These are phyloP conservation scores for Colletotrichum somersetense DNA, from an alignment of 2,329 filamentous ascomycete genomes.

Conservation along the genomic window DNA sequence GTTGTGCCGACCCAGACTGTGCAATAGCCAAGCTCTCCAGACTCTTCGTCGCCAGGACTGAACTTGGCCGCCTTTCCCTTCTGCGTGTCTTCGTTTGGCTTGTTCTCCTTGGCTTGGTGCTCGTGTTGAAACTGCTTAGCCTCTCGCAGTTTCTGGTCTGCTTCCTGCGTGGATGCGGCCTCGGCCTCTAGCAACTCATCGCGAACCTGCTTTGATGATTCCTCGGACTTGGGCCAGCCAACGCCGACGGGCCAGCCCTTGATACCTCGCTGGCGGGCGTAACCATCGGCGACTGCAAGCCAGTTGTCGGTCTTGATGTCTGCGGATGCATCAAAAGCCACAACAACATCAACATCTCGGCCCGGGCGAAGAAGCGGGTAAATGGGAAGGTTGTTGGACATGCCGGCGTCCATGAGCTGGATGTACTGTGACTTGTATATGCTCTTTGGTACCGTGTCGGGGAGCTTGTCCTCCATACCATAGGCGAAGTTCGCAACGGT, in stretches of 20 bases:
- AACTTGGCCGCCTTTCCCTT: slow-evolving; percentile 53
- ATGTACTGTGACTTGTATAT: slow-evolving; percentile 79
- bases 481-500: slow-evolving; percentile 90
- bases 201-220: slow-evolving; percentile 70
- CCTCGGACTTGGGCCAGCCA: slow-evolving; percentile 84
- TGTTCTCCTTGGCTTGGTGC: slow-evolving; percentile 44
- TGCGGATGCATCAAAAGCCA: slow-evolving; percentile 94
- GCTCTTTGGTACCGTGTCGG: slow-evolving; percentile 81
- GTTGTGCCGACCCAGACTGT: slow-evolving; percentile 94
- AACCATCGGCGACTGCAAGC: slow-evolving; percentile 94
- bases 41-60: slow-evolving; percentile 57
- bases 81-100: slow-evolving; percentile 45
- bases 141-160: slow-evolving; percentile 72
- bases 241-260: slow-evolving; percentile 95
- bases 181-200: slow-evolving; percentile 77
- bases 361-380: slow-evolving; percentile 93
- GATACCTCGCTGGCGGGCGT: slow-evolving; percentile 88
- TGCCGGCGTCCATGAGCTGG: slow-evolving; percentile 94
- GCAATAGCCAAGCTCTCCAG: slow-evolving; percentile 84
- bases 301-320: slow-evolving; percentile 96
- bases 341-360: slow-evolving; percentile 86
- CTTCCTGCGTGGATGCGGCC: slow-evolving; percentile 69
- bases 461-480: slow-evolving; percentile 82
- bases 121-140: slow-evolving; percentile 64
- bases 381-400: slow-evolving; percentile 98